Evolutionary conservation across 2,329 filamentous ascomycete genomes (phyloP).

Genomic region (Penicillium sp.): DNA sequence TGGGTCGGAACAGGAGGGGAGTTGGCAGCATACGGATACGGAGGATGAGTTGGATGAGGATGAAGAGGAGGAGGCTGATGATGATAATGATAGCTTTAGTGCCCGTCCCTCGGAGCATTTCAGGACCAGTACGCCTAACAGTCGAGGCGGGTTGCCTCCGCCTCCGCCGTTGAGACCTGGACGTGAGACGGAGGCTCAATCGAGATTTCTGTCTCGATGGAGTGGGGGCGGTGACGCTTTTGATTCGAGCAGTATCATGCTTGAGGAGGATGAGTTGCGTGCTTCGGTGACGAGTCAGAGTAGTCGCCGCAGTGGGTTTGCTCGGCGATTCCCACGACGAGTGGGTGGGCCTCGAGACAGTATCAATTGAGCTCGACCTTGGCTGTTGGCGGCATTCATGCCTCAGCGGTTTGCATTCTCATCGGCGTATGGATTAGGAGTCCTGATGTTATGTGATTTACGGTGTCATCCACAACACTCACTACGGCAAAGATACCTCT

Average conservation of each 20-base stretch:
- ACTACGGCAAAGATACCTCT: background rate
- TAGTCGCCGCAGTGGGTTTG: conserved; percentile 35
- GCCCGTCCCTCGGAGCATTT: conserved; percentile 29
- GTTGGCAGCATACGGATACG: conserved; percentile 76
- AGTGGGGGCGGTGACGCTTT: conserved; percentile 38
- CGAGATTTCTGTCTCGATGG: conserved; percentile 26
- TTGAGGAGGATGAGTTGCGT: conserved; percentile 36
- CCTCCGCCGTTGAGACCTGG: conserved; percentile 23
- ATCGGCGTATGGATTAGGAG: background rate
- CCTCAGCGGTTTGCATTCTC: background rate
- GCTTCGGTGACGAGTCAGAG: conserved; percentile 33
- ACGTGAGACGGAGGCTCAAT: conserved; percentile 40
- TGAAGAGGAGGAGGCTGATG: conserved; percentile 33
- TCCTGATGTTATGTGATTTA: background rate
- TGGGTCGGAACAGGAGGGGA: conserved; percentile 49
- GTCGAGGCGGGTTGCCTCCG: conserved; percentile 27
- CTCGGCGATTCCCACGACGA: conserved; percentile 42
- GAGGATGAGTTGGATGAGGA: conserved; percentile 59
- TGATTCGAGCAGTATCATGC: conserved; percentile 35
- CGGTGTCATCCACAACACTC: background rate
- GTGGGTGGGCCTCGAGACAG: conserved; percentile 48
- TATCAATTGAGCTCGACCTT: conserved; percentile 43
- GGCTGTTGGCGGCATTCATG: background rate
- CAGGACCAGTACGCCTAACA: conserved; percentile 36
- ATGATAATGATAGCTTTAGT: conserved; percentile 30